phyloP scores from a whole-genome alignment of 371 early-diverging fungal genomes.

The Thermomucor indicae-seudaticae region DNA sequence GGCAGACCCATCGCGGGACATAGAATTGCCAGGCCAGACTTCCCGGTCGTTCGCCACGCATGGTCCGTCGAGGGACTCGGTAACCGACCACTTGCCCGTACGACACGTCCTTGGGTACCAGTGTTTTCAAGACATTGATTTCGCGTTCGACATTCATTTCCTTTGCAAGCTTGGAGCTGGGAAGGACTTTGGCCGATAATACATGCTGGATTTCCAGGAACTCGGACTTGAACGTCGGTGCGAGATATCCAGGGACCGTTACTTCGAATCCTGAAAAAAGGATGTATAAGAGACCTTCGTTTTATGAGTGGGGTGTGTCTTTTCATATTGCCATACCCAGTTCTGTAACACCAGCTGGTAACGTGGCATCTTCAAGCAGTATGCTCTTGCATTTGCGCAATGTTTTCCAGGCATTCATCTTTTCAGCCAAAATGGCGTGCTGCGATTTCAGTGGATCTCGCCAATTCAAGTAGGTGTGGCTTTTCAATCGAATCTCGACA shows the following conservation, averaged over 20 bases:
- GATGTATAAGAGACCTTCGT: no score
- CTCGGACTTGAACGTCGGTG: slow-evolving; percentile 23
- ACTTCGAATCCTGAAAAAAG: slow-evolving; percentile 23
- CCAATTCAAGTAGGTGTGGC: slow-evolving; percentile 23
- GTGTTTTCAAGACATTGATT: slow-evolving; percentile 19
- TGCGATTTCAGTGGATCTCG: slow-evolving; percentile 20
- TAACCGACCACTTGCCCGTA: slow-evolving; percentile 20
- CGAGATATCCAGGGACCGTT: slow-evolving; percentile 26
- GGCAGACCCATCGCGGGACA: slow-evolving; percentile 28
- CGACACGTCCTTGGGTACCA: slow-evolving; percentile 27
- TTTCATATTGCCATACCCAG: slow-evolving; percentile 15
- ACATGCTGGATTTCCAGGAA: slow-evolving; percentile 16
- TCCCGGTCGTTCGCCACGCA: slow-evolving; percentile 19
- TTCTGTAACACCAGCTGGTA: slow-evolving; percentile 31
- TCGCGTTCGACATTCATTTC: slow-evolving; percentile 12
- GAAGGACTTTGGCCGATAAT: slow-evolving; percentile 15
- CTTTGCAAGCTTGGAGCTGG: slow-evolving; percentile 19
- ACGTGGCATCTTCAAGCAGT: slow-evolving; percentile 20
- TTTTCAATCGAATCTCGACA: slow-evolving; percentile 26
- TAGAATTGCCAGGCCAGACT: slow-evolving; percentile 20
- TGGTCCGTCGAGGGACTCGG: slow-evolving; percentile 15
- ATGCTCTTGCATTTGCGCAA: slow-evolving; percentile 24
- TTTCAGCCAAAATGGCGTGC: slow-evolving; percentile 15
- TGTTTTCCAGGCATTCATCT: slow-evolving; percentile 20
- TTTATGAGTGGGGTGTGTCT: no score